phyloP scores from a whole-genome alignment of 2,329 filamentous ascomycete species.

The Sphaceloma murrayae region DNA sequence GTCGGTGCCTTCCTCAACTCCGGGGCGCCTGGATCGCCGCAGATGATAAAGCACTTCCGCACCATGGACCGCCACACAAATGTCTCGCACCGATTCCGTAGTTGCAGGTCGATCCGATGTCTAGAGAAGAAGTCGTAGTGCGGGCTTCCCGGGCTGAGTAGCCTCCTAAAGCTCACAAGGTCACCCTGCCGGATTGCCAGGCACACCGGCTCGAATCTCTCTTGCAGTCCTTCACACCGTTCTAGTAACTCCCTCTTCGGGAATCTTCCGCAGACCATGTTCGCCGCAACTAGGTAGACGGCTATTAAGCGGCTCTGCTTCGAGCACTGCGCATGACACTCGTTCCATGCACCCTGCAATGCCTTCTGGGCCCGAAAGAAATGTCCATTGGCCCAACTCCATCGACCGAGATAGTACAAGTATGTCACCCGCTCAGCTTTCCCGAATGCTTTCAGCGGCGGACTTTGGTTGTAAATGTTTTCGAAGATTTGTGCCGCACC shows the following conservation, averaged over 20 bases:
- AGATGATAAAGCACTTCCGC: conserved; percentile 67
- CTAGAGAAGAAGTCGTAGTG: conserved; percentile 65
- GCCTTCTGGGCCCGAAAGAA: conserved; percentile 68
- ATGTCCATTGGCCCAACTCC: conserved; percentile 75
- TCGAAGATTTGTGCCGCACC: conserved; percentile 81
- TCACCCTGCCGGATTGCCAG: conserved; percentile 63
- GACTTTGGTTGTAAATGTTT: conserved; percentile 75
- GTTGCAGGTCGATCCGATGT: conserved; percentile 63
- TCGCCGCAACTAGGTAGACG: conserved; percentile 71
- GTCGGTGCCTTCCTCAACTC: conserved; percentile 56
- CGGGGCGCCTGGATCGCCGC: conserved; percentile 57
- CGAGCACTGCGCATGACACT: conserved; percentile 49
- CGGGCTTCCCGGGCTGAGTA: conserved; percentile 46
- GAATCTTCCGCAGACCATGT: conserved; percentile 76
- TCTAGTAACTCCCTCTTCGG: conserved; percentile 58
- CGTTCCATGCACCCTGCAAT: conserved; percentile 68
- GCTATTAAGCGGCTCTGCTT: conserved; percentile 72
- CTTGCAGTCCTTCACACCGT: conserved; percentile 57
- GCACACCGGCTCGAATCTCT: conserved; percentile 65
- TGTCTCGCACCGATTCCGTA: conserved; percentile 68
- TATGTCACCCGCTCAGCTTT: conserved; percentile 83
- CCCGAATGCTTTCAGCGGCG: conserved; percentile 71
- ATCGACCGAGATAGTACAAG: conserved; percentile 87
- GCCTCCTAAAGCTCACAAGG: conserved; percentile 60
- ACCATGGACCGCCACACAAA: conserved; percentile 77